These are phyloP conservation scores for Intubia oerlemansii DNA, from an alignment of 2,329 filamentous ascomycete genomes.

Conservation along the genomic window DNA sequence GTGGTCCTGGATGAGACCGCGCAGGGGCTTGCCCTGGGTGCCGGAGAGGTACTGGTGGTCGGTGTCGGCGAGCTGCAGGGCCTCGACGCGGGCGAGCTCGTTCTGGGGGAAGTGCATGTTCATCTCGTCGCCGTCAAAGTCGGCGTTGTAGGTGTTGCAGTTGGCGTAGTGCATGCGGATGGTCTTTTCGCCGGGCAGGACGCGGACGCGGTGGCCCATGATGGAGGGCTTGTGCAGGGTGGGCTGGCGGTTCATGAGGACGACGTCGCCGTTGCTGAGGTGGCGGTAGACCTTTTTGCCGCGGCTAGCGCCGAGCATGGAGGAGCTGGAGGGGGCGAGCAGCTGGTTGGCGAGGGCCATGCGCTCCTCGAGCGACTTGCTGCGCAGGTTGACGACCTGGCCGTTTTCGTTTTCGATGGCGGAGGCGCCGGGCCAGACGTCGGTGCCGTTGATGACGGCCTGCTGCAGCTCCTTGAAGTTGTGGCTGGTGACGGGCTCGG, in stretches of 20 bases:
- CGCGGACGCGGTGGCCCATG: constrained; percentile 89
- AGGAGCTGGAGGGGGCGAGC: constrained; percentile 60
- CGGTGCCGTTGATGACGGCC: constrained; percentile 82
- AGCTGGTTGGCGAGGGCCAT: constrained; percentile 82
- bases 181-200: constrained; percentile 84
- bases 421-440: constrained; percentile 84
- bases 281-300: constrained; percentile 97
- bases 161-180: constrained; percentile 99
- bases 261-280: constrained; percentile 88
- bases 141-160: constrained; percentile 97
- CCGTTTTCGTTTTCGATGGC: constrained; percentile 94
- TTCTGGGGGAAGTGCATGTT: constrained; percentile 99
- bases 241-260: constrained; percentile 96
- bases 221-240: constrained; percentile 97
- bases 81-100: constrained; percentile 81
- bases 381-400: constrained; percentile 68
- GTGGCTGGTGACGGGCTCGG: constrained; percentile 90
- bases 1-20: constrained; percentile 96
- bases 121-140: constrained; percentile 99
- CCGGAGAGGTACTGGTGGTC: constrained; percentile 93
- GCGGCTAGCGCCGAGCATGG: constrained; percentile 49
- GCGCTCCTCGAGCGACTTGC: constrained; percentile 74
- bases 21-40: constrained; percentile 77
- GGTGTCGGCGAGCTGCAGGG: constrained; percentile 81
- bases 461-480: constrained; percentile 94